Evolutionary conservation across 345 rosid species (phyloP).

Genomic region (Melaleuca alternifolia): DNA sequence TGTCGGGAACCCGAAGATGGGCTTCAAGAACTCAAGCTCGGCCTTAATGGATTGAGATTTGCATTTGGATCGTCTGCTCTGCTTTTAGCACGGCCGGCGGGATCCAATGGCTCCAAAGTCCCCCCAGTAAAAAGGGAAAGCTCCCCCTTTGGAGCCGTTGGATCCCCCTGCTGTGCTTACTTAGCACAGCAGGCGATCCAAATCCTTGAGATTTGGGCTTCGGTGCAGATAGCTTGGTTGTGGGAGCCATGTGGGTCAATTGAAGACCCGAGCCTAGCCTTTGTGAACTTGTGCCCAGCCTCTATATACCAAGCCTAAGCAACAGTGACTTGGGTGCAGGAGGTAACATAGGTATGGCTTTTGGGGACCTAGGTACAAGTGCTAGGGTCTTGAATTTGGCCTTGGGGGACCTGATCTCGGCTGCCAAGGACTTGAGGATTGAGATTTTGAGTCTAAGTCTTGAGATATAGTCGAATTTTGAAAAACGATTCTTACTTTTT

Average conservation of each 20-base stretch:
- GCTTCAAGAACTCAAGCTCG: background rate
- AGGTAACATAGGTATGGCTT: background rate
- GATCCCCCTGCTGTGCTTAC: too few species aligned
- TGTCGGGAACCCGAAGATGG: background rate
- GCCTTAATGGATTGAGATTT: background rate
- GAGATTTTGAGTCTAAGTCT: background rate
- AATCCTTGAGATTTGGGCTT: background rate
- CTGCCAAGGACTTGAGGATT: background rate
- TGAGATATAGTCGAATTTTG: background rate
- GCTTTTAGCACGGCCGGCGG: too few species aligned
- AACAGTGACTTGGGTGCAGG: background rate
- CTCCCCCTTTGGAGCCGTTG: too few species aligned
- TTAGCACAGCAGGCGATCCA: too few species aligned
- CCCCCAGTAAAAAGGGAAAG: too few species aligned
- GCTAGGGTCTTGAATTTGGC: background rate
- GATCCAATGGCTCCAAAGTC: too few species aligned
- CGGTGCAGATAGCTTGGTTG: rapidly evolving
- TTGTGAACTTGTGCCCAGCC: background rate
- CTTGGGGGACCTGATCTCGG: background rate
- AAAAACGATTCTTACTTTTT: background rate
- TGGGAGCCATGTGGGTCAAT: background rate
- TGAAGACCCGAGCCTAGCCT: background rate
- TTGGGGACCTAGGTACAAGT: background rate
- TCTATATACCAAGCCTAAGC: background rate
- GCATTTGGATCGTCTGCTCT: too few species aligned